These are phyloP conservation scores for Leptomonas pyrrhocoris DNA, from an alignment of 208 protist species.

Conservation along the genomic window DNA sequence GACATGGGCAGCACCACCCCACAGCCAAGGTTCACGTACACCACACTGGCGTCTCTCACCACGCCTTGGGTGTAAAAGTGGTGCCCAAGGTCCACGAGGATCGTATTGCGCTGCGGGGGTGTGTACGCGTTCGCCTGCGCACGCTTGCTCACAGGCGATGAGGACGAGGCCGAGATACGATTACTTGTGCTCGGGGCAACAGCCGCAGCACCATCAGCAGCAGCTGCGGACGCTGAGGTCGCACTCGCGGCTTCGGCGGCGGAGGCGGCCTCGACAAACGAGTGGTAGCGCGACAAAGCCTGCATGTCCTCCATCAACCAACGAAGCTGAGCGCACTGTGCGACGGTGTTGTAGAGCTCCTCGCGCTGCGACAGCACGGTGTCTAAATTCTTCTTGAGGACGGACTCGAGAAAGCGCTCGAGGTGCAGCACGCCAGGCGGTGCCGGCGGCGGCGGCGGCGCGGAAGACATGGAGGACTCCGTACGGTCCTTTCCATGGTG, in stretches of 20 bases:
- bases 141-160: constrained; percentile 20
- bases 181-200: neutral
- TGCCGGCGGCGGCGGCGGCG: constrained; percentile 11
- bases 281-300: constrained; percentile 47
- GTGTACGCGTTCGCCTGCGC: constrained; percentile 23
- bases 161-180: neutral
- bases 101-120: constrained; percentile 44
- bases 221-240: neutral
- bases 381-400: constrained; percentile 56
- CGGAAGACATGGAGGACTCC: neutral
- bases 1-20: constrained; percentile 80
- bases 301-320: constrained; percentile 74
- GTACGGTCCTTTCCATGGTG: too few relatives aligned
- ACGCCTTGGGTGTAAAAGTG: constrained; percentile 70
- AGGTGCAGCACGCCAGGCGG: constrained; percentile 51
- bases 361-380: constrained; percentile 62
- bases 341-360: constrained; percentile 47
- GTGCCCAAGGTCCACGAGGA: constrained; percentile 82
- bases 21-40: constrained; percentile 84
- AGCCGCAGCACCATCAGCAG: neutral
- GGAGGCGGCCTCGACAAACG: constrained; percentile 35
- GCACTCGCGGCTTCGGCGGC: constrained; percentile 14
- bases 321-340: constrained; percentile 72
- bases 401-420: constrained; percentile 69
- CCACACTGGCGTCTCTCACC: constrained; percentile 40